Evolutionary conservation across 140 eudicot species (phyloP), one percentile per base, ranked within the genome.

Genomic region (Bidens hawaiensis): DNA sequence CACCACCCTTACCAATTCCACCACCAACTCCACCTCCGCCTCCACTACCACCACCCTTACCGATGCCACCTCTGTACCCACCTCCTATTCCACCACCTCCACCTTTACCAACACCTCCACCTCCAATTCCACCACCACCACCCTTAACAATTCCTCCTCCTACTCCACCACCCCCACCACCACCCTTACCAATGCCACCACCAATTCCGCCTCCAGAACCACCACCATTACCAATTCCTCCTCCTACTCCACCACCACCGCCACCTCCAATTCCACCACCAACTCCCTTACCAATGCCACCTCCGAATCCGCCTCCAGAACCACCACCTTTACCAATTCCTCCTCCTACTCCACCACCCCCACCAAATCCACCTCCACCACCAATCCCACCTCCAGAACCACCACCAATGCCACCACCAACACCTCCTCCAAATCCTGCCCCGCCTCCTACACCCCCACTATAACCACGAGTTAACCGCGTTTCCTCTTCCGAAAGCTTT

Each of bases 391-490:
- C 73, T 16, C 73, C 63, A 1, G 0, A 2, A 3, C 72, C 62
- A 63, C 42, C 18, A 8, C 66, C 65, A 17, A 0, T 13, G 11
- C 51, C 53, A 6, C 33, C 36, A 14, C 67, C 67, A 9, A 27
- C 45, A 15, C 58, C 45, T 30, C 34, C 33, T 5, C 70, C 59
- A 5, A 3, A 1, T 25, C 56, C 70, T 7, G 4, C 45, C 3
- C 60, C 60, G 10, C 57, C 76, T 11, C 70, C 70, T 10, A 62
- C 4, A 33, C 70, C 70, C 50, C 34, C 43, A 5, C 66, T 52
- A 30, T 53, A 56, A 3, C 64, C 70, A 15, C 36, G 41, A 10
- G 24, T 11, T 0, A 41, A 41, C 40, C 41, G 53, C 42, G 12
- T 13, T 11, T 63, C 65, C 28, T 72, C 65, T 30, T 63, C 51